Base-by-base conservation (phyloP, 2,329 filamentous ascomycete genomes). In the Aspergillus costaricaensis region DNA sequence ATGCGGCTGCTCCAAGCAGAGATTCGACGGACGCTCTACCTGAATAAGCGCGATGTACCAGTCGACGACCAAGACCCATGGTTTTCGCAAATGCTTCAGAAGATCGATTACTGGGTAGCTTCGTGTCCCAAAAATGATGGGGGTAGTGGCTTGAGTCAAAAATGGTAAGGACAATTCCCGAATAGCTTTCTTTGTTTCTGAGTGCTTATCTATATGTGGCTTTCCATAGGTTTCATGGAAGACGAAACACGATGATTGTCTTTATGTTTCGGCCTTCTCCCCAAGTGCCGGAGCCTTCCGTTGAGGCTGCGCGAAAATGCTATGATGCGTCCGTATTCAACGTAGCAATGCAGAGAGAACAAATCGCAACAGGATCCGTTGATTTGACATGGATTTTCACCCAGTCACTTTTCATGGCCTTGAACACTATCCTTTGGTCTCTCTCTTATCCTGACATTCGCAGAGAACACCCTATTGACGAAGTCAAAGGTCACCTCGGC, bases 351-450 rank as follows among this genome's bases (percentile, higher is more conserved):
- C 89, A 92, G 48, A 87, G 86, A 71, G 88, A 90, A 69, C 92
- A 96, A 74, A 89, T 96, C 71, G 85, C 89, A 65, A 87, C 85
- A 15, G 84, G 85, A 14, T 88, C 87, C 21, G 86, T 95, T 10
- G 94, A 97, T 71, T 83, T 97, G 62, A 97, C 93, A 0, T 98
- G 94, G 94, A 89, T 96, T 47, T 96, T 96, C 71, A 86, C 96
- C 1, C 85, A 96, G 60, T 88, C 90, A 19, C 84, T 98, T 43
- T 97, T 96, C 79, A 95, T 96, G 87, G 88, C 91, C 4, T 84
- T 98, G 59, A 97, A 96, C 72, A 93, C 91, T 5, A 85, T 97
- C 53, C 83, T 99, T 0, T 99, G 95, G 95, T 87, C 91, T 1
- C 84, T 96, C 7, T 96, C 93, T 1, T 97, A 96, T 71, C 84